Evolutionary conservation across 306 rosid genomes (phyloP), one percentile per base, ranked within the genome.

Genomic region (Cicer chorassanicum): DNA sequence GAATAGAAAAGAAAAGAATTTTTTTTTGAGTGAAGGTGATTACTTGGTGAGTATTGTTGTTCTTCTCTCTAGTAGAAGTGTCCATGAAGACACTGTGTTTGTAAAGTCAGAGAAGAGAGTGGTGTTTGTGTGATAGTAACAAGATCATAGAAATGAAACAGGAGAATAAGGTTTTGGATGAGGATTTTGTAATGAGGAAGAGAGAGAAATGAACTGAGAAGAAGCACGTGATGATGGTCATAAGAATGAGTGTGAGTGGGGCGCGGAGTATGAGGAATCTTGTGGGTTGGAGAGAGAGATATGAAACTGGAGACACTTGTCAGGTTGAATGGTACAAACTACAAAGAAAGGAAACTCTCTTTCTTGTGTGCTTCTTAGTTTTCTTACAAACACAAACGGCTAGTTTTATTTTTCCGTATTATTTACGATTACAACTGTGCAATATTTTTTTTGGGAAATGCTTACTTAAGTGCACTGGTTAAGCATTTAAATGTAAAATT

Each of bases 351-450:
- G 36, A 29, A 51, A 81, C 60, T 48, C 38, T 34, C 36, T 29
- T 3, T 19, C 24, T 48, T 29, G 36, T 29, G 36, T 74, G 42
- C 45, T 65, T 51, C 68, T 53, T 21, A 40, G 5, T 57, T 54
- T 77, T 68, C 75, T 75, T 75, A 64, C 82, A 80, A 50, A 43
- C 68, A 71, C 85, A 72, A 93, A 93, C 98, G 93, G 97, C 97
- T 93, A 90, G 81, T 87, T 87, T 82, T 85, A 48, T 76, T 84
- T 70, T 24, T 44, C 44, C 60, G 6, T 50, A 1, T n/a, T n/a
- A 42, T 42, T 7, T 42, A 1, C 2, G 45, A 42, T 42, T 40
- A 42, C 8, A 42, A 9, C 2, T 42, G 1, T 42, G 9, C 8
- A 42, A 42, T 42, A 42, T 29, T 29, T 29, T 29, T 29, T 29